phyloP scores from a whole-genome alignment of 2,329 filamentous ascomycete species.

The Sclerotinia trifoliorum region DNA sequence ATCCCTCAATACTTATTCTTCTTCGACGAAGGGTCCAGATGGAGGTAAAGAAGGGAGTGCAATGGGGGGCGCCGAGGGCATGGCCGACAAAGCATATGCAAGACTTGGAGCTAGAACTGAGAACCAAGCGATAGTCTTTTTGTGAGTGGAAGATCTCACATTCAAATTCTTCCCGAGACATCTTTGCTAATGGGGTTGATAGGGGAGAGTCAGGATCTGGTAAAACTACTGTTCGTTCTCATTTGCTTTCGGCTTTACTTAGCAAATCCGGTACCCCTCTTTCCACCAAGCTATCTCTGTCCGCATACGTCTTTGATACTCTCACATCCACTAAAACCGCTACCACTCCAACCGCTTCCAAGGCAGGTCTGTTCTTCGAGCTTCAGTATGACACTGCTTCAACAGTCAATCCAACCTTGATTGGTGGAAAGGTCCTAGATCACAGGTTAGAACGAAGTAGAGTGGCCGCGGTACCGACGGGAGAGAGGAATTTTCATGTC shows the following conservation, averaged over 20 bases:
- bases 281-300: slow-evolving; percentile 88
- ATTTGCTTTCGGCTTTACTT: slow-evolving; percentile 80
- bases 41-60: slow-evolving; percentile 89
- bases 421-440: slow-evolving; percentile 92
- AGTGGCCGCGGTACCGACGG: slow-evolving; percentile 87
- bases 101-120: slow-evolving; percentile 84
- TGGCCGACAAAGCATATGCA: slow-evolving; percentile 82
- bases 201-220: slow-evolving; percentile 95
- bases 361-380: slow-evolving; percentile 92
- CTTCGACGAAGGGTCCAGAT: slow-evolving; percentile 83
- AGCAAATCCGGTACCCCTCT: slow-evolving; percentile 89
- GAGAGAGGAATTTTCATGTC: slow-evolving; percentile 94
- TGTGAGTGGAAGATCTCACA: slow-evolving; percentile 59
- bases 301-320: slow-evolving; percentile 92
- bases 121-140: slow-evolving; percentile 87
- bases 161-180: not conserved
- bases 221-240: slow-evolving; percentile 91
- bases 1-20: slow-evolving; percentile 91
- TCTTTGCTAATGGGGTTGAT: slow-evolving; percentile 26
- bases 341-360: slow-evolving; percentile 92
- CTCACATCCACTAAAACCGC: slow-evolving; percentile 96
- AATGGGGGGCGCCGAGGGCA: slow-evolving; percentile 87
- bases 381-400: slow-evolving; percentile 93
- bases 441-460: slow-evolving; percentile 90
- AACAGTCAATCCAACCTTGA: slow-evolving; percentile 77